Evolutionary conservation across 805 yeast species (phyloP).

Genomic region (Candida insectorum): DNA sequence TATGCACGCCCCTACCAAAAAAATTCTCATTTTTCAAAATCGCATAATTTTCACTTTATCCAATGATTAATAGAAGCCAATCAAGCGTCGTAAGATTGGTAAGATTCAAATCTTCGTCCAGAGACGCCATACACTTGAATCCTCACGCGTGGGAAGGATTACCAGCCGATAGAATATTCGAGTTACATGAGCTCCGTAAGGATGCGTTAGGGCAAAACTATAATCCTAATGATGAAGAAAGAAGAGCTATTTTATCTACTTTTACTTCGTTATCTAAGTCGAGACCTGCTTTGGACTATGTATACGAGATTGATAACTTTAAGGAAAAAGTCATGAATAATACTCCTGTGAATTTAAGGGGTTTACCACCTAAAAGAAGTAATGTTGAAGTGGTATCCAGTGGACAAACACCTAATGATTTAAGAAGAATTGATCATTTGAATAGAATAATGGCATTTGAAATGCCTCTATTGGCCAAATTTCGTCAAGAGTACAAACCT

Average conservation of each 20-base stretch:
- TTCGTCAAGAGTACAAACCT: constrained; percentile 64
- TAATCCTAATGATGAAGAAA: constrained; percentile 61
- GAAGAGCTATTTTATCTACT: constrained; percentile 41
- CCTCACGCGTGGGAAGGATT: constrained; percentile 73
- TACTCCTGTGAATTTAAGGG: constrained; percentile 32
- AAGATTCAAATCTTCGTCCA: not conserved
- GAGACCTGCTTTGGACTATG: constrained; percentile 35
- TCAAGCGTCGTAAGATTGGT: too few species aligned
- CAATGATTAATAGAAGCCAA: too few species aligned
- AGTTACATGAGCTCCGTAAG: constrained; percentile 58
- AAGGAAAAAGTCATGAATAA: constrained; percentile 41
- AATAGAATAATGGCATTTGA: constrained; percentile 89
- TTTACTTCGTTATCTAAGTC: constrained; percentile 25
- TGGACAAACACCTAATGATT: constrained; percentile 42
- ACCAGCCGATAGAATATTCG: constrained; percentile 59
- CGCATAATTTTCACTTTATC: too few species aligned
- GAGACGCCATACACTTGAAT: constrained; percentile 43
- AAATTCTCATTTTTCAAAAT: too few species aligned
- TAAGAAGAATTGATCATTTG: constrained; percentile 71
- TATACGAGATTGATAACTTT: constrained; percentile 40
- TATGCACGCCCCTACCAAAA: too few species aligned
- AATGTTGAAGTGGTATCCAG: constrained; percentile 32
- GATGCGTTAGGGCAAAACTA: constrained; percentile 40
- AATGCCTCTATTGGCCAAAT: constrained; percentile 78
- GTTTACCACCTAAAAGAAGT: constrained; percentile 35